Evolutionary conservation across 2,329 filamentous ascomycete genomes (phyloP).

Genomic region (Trichoderma sp.): DNA sequence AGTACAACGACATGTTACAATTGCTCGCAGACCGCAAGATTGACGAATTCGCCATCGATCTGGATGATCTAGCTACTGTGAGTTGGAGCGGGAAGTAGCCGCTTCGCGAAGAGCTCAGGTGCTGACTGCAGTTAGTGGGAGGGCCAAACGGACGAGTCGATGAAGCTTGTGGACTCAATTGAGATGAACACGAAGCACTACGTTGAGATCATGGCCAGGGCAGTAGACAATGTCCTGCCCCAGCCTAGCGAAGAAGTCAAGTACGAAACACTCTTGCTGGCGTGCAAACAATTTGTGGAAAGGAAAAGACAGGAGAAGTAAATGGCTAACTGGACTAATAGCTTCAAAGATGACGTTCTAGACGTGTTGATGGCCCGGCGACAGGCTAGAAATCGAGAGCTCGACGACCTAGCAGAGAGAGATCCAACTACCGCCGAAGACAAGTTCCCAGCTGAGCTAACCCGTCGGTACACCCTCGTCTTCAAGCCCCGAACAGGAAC

Average conservation of each 20-base stretch:
- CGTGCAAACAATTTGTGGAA: background rate
- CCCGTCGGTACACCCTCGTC: constrained; percentile 88
- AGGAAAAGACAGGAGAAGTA: background rate
- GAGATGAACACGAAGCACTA: constrained; percentile 94
- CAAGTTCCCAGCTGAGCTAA: constrained; percentile 88
- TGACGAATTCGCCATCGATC: constrained; percentile 78
- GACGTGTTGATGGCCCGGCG: constrained; percentile 96
- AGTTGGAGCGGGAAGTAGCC: constrained; percentile 27
- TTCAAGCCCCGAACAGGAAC: constrained; percentile 87
- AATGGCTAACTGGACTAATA: constrained; percentile 33
- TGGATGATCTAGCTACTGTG: constrained; percentile 82
- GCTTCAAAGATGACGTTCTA: constrained; percentile 95
- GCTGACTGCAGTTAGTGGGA: constrained; percentile 61
- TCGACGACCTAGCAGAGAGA: constrained; percentile 64
- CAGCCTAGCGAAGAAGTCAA: constrained; percentile 72
- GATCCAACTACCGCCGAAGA: constrained; percentile 67
- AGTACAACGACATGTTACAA: constrained; percentile 87
- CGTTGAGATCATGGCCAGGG: constrained; percentile 83
- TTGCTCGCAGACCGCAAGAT: constrained; percentile 77
- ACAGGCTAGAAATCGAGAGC: constrained; percentile 77
- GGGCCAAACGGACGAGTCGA: constrained; percentile 62
- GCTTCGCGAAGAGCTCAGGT: background rate
- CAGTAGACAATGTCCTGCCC: constrained; percentile 85
- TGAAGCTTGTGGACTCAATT: constrained; percentile 78
- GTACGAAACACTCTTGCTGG: constrained; percentile 44